A percentile compares a stretch with the other conserved stretches of the same genome.
Evolutionary conservation across 23 red algal species (phyloP).

Genomic region (Gracilaria gracilis): DNA sequence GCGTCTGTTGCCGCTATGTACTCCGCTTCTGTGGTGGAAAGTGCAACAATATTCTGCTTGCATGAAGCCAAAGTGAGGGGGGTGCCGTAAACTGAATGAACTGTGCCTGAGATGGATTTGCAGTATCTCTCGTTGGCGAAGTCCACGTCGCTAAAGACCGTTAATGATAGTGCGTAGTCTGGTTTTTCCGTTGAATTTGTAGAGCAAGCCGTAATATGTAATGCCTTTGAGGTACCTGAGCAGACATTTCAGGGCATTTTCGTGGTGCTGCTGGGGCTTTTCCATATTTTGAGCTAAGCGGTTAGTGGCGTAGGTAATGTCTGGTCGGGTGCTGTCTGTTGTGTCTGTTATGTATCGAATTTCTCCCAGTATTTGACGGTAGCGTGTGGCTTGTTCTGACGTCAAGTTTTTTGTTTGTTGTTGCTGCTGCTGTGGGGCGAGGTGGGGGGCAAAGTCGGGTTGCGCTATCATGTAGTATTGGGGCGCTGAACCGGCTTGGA

Average conservation of each 20-base stretch:
- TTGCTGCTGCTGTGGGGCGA: too few species aligned
- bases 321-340: constrained; percentile 31
- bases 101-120: not conserved
- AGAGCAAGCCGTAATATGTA: not conserved
- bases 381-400: not conserved
- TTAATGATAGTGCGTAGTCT: not conserved
- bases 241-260: not conserved
- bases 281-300: not conserved
- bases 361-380: constrained; percentile 23
- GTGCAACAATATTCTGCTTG: constrained; percentile 21
- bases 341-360: not conserved
- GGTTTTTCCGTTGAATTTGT: not conserved
- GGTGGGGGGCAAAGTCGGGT: too few species aligned
- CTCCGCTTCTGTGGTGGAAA: constrained; percentile 28
- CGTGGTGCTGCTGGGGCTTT: not conserved
- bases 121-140: constrained; percentile 8
- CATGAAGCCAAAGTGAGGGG: not conserved
- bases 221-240: constrained; percentile 21
- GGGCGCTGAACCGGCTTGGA: too few species aligned
- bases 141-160: constrained; percentile 21
- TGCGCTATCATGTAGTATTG: too few species aligned
- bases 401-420: too few species aligned
- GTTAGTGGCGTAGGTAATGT: constrained; percentile 29
- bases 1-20: constrained; percentile 23
- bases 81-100: not conserved